phyloP scores from a whole-genome alignment of 768 basidiomycete species.

The Tulasnella sp. region DNA sequence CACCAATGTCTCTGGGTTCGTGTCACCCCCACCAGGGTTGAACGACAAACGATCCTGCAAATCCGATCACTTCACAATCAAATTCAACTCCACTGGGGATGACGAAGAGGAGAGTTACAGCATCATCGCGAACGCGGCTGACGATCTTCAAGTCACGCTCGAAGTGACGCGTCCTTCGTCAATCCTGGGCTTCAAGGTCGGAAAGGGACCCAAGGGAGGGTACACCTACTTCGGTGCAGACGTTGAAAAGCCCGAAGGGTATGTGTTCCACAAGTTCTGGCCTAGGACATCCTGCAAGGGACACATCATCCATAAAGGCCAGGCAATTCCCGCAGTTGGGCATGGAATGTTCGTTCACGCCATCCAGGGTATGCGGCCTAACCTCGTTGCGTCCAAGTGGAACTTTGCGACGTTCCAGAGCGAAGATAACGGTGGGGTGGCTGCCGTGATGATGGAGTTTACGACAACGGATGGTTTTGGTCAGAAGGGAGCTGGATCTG shows the following conservation, averaged over 20 bases:
- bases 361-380: conserved; percentile 96
- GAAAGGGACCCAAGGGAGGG: conserved; percentile 79
- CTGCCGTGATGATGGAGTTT: conserved; percentile 93
- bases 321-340: conserved; percentile 46
- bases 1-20: conserved; percentile 72
- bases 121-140: conserved; percentile 66
- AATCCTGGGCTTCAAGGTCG: conserved; percentile 85
- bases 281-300: conserved; percentile 57
- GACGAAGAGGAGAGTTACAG: conserved; percentile 61
- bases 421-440: conserved; percentile 55
- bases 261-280: conserved; percentile 88
- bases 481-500: conserved; percentile 65
- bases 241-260: conserved; percentile 59
- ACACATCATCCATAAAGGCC: conserved; percentile 54
- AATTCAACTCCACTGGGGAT: conserved; percentile 44
- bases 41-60: conserved; percentile 76
- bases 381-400: conserved; percentile 87
- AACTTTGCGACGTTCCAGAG: conserved; percentile 93
- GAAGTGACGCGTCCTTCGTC: conserved; percentile 55
- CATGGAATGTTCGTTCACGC: conserved; percentile 87
- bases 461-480: conserved; percentile 75
- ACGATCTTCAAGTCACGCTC: conserved; percentile 71
- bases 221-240: conserved; percentile 79
- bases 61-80: conserved; percentile 74
- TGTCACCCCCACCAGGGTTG: conserved; percentile 52